Evolutionary conservation across 495 filamentous ascomycete genomes (phyloP), one percentile per base, ranked within the genome.

Genomic region (Penicillium simplicissimum): DNA sequence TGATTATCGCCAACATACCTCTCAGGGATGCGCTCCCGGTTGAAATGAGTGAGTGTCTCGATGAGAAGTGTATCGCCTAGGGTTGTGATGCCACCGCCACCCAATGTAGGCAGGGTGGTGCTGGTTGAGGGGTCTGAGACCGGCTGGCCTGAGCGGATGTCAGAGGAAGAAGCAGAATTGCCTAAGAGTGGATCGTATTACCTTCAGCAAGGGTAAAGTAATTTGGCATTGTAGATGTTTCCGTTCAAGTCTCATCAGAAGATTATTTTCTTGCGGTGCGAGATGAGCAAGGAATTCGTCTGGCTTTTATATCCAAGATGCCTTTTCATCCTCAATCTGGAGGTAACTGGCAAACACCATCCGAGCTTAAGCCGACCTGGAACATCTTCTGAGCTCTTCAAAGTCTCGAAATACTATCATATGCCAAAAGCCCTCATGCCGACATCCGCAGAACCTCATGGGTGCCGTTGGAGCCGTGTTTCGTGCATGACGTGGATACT

Each of bases 21-120:
- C 72, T 90, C 87, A 1, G 87, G 85, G 40, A 89, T 87, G n/a
- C 87, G 81, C 70, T 89, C 86, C 37, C 85, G 79, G 69, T 86
- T 83, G 66, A 90, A 90, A 70, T 90, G 87, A 8, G 88, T 85
- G 25, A 91, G 76, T 11, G 37, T 67, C 45, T 69, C 63, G 23
- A 72, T 40, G 28, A 75, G 67, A 8, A 68, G 60, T 0, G 73
- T 75, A 57, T 75, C 73, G 1, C 65, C 67, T 3, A 75, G 58
- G 4, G 68, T 69, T 3, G 60, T 66, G 34, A 71, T 25, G 38
- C 64, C 64, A 15, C 73, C 73, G 10, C 71, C 67, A 13, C 72
- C 72, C 49, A 59, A 55, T 15, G 62, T 68, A 35, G 72, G 72
- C 17, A 74, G 59, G 4, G 70, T 72, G 14, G 57, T 67, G 23